Evolutionary conservation across 495 filamentous ascomycete genomes (phyloP).

Genomic region (Lophiotrema nucula): DNA sequence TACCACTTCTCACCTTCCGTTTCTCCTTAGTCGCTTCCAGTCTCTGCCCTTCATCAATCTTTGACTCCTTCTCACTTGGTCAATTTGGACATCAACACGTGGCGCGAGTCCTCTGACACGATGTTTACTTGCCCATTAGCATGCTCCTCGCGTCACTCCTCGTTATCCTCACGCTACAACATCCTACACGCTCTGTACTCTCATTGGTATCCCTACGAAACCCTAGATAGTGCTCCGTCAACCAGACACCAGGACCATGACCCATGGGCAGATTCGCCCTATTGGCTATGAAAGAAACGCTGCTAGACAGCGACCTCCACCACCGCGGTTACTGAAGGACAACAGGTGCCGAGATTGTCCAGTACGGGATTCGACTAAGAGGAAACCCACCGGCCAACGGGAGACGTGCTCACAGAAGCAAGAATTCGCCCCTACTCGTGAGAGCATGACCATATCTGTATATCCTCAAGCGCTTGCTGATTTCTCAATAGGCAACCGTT

Average conservation of each 20-base stretch:
- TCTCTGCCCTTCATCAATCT: not conserved
- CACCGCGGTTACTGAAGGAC: not conserved
- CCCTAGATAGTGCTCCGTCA: not conserved
- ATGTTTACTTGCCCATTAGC: not conserved
- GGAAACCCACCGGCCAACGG: not conserved
- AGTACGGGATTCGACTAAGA: not conserved
- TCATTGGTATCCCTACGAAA: not conserved
- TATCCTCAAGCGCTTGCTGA: conserved; percentile 7
- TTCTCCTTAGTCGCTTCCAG: not conserved
- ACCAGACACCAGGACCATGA: conserved; percentile 1
- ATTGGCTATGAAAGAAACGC: not conserved
- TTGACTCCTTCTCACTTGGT: not conserved
- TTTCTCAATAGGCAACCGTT: conserved; percentile 18
- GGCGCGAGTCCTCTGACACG: not conserved
- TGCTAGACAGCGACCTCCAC: not conserved
- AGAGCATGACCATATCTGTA: not conserved
- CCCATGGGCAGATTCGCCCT: conserved; percentile 1
- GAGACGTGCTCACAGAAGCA: conserved; percentile 8
- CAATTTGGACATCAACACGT: not conserved
- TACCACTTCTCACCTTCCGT: too few species aligned
- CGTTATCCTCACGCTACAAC: conserved; percentile 2
- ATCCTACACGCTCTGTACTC: not conserved
- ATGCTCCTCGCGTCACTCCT: not conserved
- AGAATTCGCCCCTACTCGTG: conserved; percentile 19
- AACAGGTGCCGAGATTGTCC: conserved; percentile 6